phyloP scores from a whole-genome alignment of 1,284 basidiomycete species.

The Leccinum cinnamomeum region DNA sequence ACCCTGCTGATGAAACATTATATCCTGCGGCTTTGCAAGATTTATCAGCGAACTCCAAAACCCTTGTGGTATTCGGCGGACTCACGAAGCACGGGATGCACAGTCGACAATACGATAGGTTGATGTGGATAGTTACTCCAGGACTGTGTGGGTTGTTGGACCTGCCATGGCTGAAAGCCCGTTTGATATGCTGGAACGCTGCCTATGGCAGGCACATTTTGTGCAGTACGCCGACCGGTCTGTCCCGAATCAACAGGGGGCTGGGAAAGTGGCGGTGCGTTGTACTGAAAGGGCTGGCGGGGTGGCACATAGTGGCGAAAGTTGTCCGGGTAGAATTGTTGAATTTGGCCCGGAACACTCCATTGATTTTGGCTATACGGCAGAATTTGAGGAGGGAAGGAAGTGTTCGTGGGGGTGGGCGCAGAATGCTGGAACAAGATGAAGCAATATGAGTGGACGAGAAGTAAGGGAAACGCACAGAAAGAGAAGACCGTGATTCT shows the following conservation, averaged over 20 bases:
- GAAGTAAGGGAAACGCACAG: constrained; percentile 14
- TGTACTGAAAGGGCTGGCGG: constrained; percentile 4
- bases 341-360: constrained; percentile 8
- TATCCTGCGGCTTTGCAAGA: constrained; percentile 5
- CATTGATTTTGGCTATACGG: constrained; percentile 9
- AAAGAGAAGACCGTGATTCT: constrained; percentile 18
- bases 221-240: constrained; percentile 15
- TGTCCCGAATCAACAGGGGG: constrained; percentile 9
- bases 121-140: constrained; percentile 17
- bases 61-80: not conserved
- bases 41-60: constrained; percentile 4
- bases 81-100: constrained; percentile 14
- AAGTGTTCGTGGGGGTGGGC: not conserved
- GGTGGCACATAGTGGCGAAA: constrained; percentile 13
- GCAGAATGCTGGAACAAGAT: constrained; percentile 15
- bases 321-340: not conserved
- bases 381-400: constrained; percentile 9
- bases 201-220: constrained; percentile 6
- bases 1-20: constrained; percentile 3
- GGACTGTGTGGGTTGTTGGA: constrained; percentile 12
- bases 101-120: not conserved
- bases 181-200: constrained; percentile 5
- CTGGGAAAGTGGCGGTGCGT: not conserved
- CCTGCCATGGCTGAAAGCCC: constrained; percentile 6
- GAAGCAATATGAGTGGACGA: constrained; percentile 8